Conservation (phyloP, 1,139 yeast genomes). For the Hansenula lynferdii region DNA sequence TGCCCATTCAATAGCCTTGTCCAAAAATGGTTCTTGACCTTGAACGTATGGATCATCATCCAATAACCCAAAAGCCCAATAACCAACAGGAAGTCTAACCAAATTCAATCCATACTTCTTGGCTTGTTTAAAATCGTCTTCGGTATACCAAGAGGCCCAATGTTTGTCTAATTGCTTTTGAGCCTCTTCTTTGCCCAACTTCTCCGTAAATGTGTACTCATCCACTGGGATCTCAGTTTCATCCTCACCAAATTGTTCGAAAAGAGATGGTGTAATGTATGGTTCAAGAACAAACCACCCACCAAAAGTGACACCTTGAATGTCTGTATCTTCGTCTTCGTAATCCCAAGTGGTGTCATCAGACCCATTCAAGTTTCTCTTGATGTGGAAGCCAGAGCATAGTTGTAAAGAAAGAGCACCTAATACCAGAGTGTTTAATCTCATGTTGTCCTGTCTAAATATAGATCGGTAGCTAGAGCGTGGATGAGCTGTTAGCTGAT, state of each 20-base stretch:
- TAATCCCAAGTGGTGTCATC: slow-evolving; percentile 15
- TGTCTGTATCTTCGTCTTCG: slow-evolving; percentile 4
- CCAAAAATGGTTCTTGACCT: slow-evolving; percentile 46
- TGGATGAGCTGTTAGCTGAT: too few species aligned
- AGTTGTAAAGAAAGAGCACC: not conserved
- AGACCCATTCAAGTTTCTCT: not conserved
- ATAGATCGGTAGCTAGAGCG: too few species aligned
- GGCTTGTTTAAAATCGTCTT: slow-evolving; percentile 46
- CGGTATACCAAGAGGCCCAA: slow-evolving; percentile 52
- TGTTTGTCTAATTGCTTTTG: slow-evolving; percentile 38
- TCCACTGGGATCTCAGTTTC: slow-evolving; percentile 43
- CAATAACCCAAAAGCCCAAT: slow-evolving; percentile 55
- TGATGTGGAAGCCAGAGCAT: not conserved
- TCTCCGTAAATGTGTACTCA: slow-evolving; percentile 48
- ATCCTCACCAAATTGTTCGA: slow-evolving; percentile 31
- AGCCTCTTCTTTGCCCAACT: slow-evolving; percentile 44
- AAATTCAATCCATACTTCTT: slow-evolving; percentile 48
- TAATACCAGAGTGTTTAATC: not conserved
- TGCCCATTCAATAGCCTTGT: slow-evolving; percentile 54
- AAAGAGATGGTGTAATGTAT: slow-evolving; percentile 58
- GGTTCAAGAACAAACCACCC: slow-evolving; percentile 69
- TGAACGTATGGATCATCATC: slow-evolving; percentile 52
- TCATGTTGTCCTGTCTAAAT: not conserved
- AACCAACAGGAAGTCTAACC: slow-evolving; percentile 63
- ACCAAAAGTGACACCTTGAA: slow-evolving; percentile 51